phyloP scores from a whole-genome alignment of 1,284 basidiomycete genomes.

The Paramarasmius palmivorus region DNA sequence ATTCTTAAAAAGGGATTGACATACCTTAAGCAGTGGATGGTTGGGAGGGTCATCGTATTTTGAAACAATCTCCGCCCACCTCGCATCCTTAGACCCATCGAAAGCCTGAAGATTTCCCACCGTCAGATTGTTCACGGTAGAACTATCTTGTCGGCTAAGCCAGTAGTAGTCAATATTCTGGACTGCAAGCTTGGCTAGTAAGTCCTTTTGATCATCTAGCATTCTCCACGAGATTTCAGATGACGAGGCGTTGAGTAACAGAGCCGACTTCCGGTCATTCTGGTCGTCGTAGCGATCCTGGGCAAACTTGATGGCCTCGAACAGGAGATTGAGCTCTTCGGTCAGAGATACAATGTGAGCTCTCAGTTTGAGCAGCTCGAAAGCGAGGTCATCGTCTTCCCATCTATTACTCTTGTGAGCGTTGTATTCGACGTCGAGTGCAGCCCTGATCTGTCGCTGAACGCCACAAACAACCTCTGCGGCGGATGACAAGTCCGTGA shows the following conservation, averaged over 20 bases:
- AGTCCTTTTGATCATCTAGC: conserved; percentile 74
- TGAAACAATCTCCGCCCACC: conserved; percentile 88
- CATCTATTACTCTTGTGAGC: conserved; percentile 39
- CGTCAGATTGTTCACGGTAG: conserved; percentile 78
- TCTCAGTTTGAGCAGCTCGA: conserved; percentile 71
- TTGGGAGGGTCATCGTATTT: conserved; percentile 70
- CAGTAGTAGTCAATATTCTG: conserved; percentile 81
- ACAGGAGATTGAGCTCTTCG: conserved; percentile 84
- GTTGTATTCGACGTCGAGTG: conserved; percentile 60
- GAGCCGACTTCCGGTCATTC: conserved; percentile 78
- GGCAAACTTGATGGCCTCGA: conserved; percentile 86
- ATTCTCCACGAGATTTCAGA: conserved; percentile 94
- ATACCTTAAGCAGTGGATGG: conserved; percentile 69
- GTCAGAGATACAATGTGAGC: conserved; percentile 76
- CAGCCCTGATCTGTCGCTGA: conserved; percentile 74
- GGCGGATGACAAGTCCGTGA: conserved; percentile 74
- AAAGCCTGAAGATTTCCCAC: conserved; percentile 85
- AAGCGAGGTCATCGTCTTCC: conserved; percentile 45
- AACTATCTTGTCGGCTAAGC: conserved; percentile 89
- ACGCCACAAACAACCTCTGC: conserved; percentile 73
- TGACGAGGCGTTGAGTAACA: conserved; percentile 81
- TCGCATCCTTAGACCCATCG: conserved; percentile 82
- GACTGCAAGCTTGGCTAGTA: conserved; percentile 87
- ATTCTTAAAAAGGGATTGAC: conserved; percentile 18
- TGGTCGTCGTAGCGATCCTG: conserved; percentile 76